phyloP scores from a whole-genome alignment of 2,329 filamentous ascomycete genomes.

The Alternaria rosae region DNA sequence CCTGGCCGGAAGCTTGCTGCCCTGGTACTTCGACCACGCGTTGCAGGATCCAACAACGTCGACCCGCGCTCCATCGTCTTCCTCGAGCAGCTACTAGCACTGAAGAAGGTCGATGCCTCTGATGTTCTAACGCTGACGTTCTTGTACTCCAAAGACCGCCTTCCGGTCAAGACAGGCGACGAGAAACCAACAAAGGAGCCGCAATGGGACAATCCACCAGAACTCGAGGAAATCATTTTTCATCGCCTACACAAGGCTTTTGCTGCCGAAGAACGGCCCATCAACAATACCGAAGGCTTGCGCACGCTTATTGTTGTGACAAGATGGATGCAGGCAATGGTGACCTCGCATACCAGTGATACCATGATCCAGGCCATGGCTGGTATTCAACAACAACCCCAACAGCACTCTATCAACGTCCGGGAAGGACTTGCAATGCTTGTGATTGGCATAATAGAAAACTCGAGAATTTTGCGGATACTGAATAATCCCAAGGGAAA shows the following conservation, averaged over 20 bases:
- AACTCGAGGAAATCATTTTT: conserved; percentile 50
- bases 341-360: conserved; percentile 49
- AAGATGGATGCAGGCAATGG: conserved; percentile 51
- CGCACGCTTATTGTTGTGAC: conserved; percentile 41
- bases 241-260: conserved; percentile 48
- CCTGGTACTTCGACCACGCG: conserved; percentile 44
- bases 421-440: conserved; percentile 71
- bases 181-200: conserved; percentile 29
- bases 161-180: conserved; percentile 28
- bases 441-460: conserved; percentile 68
- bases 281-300: conserved; percentile 40
- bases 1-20: conserved; percentile 47
- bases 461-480: conserved; percentile 61
- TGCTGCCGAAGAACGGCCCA: conserved; percentile 42
- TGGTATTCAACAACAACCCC: conserved; percentile 57
- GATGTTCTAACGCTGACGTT: conserved; percentile 45
- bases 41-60: conserved; percentile 31
- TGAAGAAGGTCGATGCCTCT: conserved; percentile 44
- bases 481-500: conserved; percentile 63
- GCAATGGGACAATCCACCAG: conserved; percentile 44
- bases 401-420: conserved; percentile 66
- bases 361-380: conserved; percentile 50
- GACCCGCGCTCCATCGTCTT: conserved; percentile 48
- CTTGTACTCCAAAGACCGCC: conserved; percentile 45
- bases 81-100: conserved; percentile 43